Evolutionary conservation across 306 rosid genomes (phyloP).

Genomic region (Sicyos edulis): DNA sequence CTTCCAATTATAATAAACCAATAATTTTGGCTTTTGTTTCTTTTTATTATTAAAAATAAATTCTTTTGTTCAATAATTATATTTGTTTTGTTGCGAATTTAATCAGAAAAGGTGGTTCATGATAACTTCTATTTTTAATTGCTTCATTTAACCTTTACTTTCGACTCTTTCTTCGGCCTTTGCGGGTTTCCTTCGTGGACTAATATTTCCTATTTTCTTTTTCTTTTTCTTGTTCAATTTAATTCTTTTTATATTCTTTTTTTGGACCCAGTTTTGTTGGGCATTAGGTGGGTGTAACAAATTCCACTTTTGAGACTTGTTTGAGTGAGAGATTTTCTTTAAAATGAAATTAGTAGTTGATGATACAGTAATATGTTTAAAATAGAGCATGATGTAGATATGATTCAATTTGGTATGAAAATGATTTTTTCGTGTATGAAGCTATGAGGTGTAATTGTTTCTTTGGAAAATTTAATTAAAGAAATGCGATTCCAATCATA

Average conservation of each 20-base stretch:
- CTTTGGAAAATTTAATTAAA: no score
- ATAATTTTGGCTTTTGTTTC: not conserved
- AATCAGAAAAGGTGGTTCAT: not conserved
- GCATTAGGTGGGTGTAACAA: not conserved
- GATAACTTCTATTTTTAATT: not conserved
- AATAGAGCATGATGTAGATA: not conserved
- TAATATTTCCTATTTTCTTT: not conserved
- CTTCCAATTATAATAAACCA: not conserved
- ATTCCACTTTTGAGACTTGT: not conserved
- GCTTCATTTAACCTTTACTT: slow-evolving; percentile 10
- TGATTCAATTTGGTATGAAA: not conserved
- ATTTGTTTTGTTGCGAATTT: slow-evolving; percentile 10
- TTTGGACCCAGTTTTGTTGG: not conserved
- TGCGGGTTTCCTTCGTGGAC: not conserved
- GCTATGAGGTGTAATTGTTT: not conserved
- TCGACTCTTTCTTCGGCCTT: not conserved
- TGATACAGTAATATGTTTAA: not conserved
- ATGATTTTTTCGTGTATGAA: not conserved
- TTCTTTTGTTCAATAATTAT: not conserved
- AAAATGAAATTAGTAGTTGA: not conserved
- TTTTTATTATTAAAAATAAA: not conserved
- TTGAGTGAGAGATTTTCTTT: not conserved
- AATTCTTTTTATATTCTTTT: not conserved
- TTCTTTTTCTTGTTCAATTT: not conserved
- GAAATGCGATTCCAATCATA: not conserved